Conservation (phyloP, 192 early-diverging fungal genomes). For the Coemansia reversa region DNA sequence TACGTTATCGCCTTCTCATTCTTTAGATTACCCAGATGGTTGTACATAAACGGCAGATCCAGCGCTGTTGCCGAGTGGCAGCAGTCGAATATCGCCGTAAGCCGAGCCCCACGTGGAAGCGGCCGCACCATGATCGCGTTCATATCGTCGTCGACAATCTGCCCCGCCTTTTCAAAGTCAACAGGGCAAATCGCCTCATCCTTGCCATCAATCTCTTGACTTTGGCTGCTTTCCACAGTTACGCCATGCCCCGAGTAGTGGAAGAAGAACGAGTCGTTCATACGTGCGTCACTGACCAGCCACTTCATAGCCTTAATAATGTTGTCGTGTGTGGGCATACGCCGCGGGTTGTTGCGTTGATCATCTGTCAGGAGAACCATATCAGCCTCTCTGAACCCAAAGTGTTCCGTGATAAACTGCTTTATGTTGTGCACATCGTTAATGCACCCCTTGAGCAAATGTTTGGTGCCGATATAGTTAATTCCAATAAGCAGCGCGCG, state of each 20-base stretch:
- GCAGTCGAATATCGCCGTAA: conserved; percentile 84
- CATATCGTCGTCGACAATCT: conserved; percentile 75
- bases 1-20: conserved; percentile 51
- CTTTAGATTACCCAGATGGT: conserved; percentile 64
- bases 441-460: conserved; percentile 74
- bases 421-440: conserved; percentile 83
- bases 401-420: conserved; percentile 63
- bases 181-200: conserved; percentile 81
- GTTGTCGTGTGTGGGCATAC: conserved; percentile 71
- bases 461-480: conserved; percentile 74
- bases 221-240: conserved; percentile 57
- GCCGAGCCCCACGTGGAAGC: conserved; percentile 65
- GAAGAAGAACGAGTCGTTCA: conserved; percentile 82
- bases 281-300: conserved; percentile 71
- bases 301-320: conserved; percentile 75
- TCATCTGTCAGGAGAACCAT: conserved; percentile 79
- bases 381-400: conserved; percentile 65
- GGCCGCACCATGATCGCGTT: conserved; percentile 72
- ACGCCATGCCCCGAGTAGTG: conserved; percentile 82
- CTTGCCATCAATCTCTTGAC: conserved; percentile 76
- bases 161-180: conserved; percentile 59
- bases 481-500: conserved; percentile 89
- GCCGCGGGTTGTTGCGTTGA: conserved; percentile 59
- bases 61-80: conserved; percentile 83
- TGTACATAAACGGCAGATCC: conserved; percentile 79